Evolutionary conservation across 345 rosid genomes (phyloP), one percentile per base, ranked within the genome.

Genomic region (Anacardium occidentale): DNA sequence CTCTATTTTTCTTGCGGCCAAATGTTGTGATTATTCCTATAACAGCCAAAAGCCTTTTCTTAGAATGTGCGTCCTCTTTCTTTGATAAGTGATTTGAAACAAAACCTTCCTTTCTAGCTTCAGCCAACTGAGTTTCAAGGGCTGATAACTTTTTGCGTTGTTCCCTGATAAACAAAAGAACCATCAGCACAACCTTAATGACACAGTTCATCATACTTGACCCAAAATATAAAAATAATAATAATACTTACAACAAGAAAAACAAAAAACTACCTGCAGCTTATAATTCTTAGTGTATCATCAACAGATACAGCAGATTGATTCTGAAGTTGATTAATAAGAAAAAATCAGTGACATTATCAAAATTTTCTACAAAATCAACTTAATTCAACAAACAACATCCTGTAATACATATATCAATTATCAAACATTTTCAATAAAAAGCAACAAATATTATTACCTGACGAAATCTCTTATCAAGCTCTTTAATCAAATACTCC

Each of bases 1-100:
- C 85, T 75, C 87, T 78, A 69, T 87, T 83, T 77, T 74, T 85
- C 83, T 77, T 85, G 26, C 78, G 78, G 47, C 91, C 91, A 73
- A 83, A 85, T 8, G 81, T 81, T 24, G 88, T 87, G 61, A 83
- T 67, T 11, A 87, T 77, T 42, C 87, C 87, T 57, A 81, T 59
- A 61, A 81, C 84, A 50, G 77, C 89, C 65, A 85, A 75, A 66
- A 62, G 66, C 76, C 75, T 81, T 78, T 80, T 83, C 84, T 80
- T 79, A 11, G 76, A 53, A 62, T 22, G 68, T 34, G 7, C 37
- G 57, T 48, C 63, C 3, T 73, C 73, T 62, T 77, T 77, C 48
- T 64, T 69, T 0, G 6, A 48, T 2, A 24, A 47, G 54, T 32
- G 32, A 61, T 80, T 82, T 1, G 84, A 81, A 74, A 73, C 77